phyloP scores from a whole-genome alignment of 78 protist genomes.

The Dictyostelium firmibasis region DNA sequence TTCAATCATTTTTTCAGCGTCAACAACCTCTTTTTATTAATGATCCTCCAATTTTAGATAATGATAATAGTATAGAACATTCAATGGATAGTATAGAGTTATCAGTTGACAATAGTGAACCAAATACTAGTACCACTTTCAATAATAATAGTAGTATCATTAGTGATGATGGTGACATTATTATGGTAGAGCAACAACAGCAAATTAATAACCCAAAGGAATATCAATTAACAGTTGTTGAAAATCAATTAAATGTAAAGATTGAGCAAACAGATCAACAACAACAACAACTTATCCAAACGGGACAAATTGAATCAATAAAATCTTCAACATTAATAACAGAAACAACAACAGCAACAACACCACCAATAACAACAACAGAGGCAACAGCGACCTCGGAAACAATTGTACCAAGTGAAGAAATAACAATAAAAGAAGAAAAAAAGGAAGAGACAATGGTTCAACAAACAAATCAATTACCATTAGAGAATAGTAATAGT shows the following conservation, averaged over 20 bases:
- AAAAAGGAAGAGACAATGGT: background rate
- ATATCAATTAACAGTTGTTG: background rate
- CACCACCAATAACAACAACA: background rate
- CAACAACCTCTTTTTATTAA: background rate
- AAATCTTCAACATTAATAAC: background rate
- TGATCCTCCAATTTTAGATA: background rate
- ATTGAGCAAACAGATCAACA: background rate
- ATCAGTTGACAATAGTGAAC: background rate
- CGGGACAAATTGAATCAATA: background rate
- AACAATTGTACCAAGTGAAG: background rate
- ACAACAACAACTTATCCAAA: background rate
- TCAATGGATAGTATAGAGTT: background rate
- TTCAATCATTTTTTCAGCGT: slow-evolving; percentile 17
- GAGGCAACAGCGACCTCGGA: background rate
- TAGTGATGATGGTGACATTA: background rate
- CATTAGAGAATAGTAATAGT: background rate
- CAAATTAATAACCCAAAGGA: background rate
- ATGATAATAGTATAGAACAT: background rate
- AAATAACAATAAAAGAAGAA: background rate
- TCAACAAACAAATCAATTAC: background rate
- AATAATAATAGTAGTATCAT: background rate
- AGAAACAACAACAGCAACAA: background rate
- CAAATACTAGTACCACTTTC: background rate
- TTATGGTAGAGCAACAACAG: background rate
- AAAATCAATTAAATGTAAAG: background rate